Base-by-base conservation (phyloP, 179 eudicot species). In the Amaranthus tricolor region DNA sequence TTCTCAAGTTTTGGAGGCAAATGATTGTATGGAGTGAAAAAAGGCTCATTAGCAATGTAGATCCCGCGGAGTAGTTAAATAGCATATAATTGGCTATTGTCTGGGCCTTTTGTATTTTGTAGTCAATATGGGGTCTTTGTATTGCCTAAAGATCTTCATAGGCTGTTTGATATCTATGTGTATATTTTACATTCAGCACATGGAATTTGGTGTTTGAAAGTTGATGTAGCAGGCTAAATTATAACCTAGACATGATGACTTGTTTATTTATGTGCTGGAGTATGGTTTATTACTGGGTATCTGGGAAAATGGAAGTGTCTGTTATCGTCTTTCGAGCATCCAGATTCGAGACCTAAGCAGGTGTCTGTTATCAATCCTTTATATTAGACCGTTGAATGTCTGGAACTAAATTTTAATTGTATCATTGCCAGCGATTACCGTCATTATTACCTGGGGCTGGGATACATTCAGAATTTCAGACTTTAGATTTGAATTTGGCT, bases 301-400 rank as follows among this genome's bases (percentile, higher is more conserved):
- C 7, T 0, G 21, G 21, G 56, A 9, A 4, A 50, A 10, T 49
- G 15, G 73, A 9, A 19, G 3, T 7, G 5, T 40, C 20, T 7
- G n/a, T 7, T 21, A 48, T 51, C n/a, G 45, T 11, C 40, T 52
- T 50, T 10, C 44, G 44, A 20, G 66, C 50, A 45, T 59, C 68
- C 68, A 68, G 17, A 45, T 65, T 65, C 53, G 6, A n/a, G 83
- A 62, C 77, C 31, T 72, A 60, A 48, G 77, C 74, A 72, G 77
- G 67, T 68, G 74, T 76, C 80, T 76, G 13, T 63, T 48, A 9
- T 62, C 44, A 60, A 20, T 75, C 9, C 7, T 79, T 31, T 31
- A 66, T 63, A 66, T 54, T 76, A 66, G 76, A 71, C 79, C 69
- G 73, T 71, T 75, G 69, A 40, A 49, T 76, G 76, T 75, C 72